A percentile compares a stretch with the other conserved stretches of the same genome.
Evolutionary conservation across 495 filamentous ascomycete species (phyloP).

Genomic region (Penicillium riverlandense): DNA sequence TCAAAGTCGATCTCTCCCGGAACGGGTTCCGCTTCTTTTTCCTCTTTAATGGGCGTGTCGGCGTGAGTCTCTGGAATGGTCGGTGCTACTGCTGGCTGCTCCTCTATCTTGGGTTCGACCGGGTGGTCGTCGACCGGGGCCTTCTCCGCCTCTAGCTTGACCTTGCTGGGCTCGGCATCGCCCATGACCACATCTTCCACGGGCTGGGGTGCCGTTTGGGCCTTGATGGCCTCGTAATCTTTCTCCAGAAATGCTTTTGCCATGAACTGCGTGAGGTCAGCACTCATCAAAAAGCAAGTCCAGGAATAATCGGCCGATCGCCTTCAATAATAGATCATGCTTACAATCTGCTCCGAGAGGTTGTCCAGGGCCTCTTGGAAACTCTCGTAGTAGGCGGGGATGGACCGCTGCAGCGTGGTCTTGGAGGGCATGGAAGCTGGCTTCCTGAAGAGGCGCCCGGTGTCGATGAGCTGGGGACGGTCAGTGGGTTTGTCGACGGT

Average conservation of each 20-base stretch:
- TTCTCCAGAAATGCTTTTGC: constrained; percentile 40
- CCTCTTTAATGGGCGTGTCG: constrained; percentile 19
- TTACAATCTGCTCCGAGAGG: constrained; percentile 46
- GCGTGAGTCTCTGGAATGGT: constrained; percentile 3
- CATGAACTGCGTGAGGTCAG: constrained; percentile 30
- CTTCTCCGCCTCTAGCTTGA: constrained; percentile 3
- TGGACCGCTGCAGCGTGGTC: constrained; percentile 31
- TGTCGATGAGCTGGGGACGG: constrained; percentile 37
- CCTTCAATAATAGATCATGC: constrained; percentile 10
- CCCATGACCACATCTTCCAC: constrained; percentile 26
- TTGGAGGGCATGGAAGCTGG: constrained; percentile 27
- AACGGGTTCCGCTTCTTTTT: constrained; percentile 10
- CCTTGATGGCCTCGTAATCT: constrained; percentile 35
- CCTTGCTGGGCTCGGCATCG: constrained; percentile 15
- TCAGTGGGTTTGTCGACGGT: constrained; percentile 12
- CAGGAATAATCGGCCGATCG: constrained; percentile 1
- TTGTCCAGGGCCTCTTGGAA: constrained; percentile 45
- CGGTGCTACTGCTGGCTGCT: no score
- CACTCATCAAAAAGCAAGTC: constrained; percentile 1
- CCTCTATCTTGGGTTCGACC: constrained; percentile 9
- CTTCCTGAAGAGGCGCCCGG: constrained; percentile 39
- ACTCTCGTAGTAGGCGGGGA: constrained; percentile 37
- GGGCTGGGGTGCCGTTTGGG: constrained; percentile 23
- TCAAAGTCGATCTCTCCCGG: constrained; percentile 35
- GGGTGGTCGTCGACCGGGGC: no score